Evolutionary conservation across 1,284 basidiomycete species (phyloP), one percentile per base, ranked within the genome.

Genomic region (Schizophyllum amplum): DNA sequence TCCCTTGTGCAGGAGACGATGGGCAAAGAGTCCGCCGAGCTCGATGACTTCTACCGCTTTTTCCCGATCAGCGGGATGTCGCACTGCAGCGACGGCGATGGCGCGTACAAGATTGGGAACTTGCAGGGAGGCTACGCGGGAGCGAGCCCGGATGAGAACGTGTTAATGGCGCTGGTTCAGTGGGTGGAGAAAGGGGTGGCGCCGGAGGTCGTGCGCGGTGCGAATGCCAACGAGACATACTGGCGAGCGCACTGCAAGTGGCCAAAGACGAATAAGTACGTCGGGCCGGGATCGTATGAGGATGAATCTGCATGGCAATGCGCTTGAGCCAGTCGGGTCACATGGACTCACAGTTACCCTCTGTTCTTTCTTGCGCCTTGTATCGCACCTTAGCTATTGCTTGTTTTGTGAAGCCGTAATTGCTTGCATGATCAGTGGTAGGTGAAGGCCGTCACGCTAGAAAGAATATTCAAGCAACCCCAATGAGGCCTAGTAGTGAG

Each of bases 1-100:
- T 66, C 72, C 54, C 64, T 64, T 49, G 67, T 74, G 49, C 57
- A 65, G 22, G 64, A 50, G 13, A 50, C 21, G 4, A 11, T 50
- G 4, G n/a, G 3, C 48, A 2, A 21, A 22, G 21, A 21, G 13
- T 11, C 5, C 48, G 24, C 24, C 64, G 52, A 61, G 64, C 65
- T 73, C 21, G 65, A 70, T 54, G 64, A 69, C 48, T 70, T 67
- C 60, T 76, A 75, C 63, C 68, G 70, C 15, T 66, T 75, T n/a
- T 76, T 74, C 64, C 63, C 70, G 24, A 68, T 75, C 17, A 71
- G 73, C 1, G 75, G 74, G 1, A 75, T 77, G 74, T 60, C 61
- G n/a, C 74, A 76, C 59, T 75, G 74, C 63, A 47, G 22, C 24
- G 33, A 17, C 21, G 56, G 56, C 13, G 27, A 26, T 17, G 52